These are phyloP conservation scores for Eimeria necatrix DNA, from an alignment of 169 alveolate species.

Conservation along the genomic window DNA sequence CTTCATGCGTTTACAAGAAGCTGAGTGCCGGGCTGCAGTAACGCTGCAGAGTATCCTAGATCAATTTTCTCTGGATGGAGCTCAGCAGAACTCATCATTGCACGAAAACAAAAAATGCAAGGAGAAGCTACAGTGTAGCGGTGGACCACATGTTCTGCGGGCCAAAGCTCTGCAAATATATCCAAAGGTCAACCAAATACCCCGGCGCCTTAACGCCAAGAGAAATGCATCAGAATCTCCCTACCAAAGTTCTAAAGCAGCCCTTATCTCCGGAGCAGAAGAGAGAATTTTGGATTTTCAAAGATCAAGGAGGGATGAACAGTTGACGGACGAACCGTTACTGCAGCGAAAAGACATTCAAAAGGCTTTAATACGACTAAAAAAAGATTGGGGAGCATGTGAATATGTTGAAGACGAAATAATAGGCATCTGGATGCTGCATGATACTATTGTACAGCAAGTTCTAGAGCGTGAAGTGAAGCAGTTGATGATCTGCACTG, in stretches of 20 bases:
- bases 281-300: constrained; percentile 24
- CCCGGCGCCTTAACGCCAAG: too few species aligned
- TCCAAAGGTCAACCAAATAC: too few species aligned
- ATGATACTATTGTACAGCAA: constrained; percentile 56
- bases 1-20: constrained; percentile 29
- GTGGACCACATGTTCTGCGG: too few species aligned
- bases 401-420: background rate
- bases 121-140: too few species aligned
- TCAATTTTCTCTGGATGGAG: background rate
- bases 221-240: too few species aligned
- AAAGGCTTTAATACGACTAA: constrained; percentile 3
- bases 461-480: constrained; percentile 30
- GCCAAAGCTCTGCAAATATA: too few species aligned
- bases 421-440: constrained; percentile 56
- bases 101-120: too few species aligned
- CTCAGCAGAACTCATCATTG: background rate
- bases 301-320: background rate
- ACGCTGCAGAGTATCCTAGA: background rate
- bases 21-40: constrained; percentile 21
- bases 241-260: background rate
- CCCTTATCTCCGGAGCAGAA: background rate
- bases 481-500: background rate
- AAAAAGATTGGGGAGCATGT: background rate
- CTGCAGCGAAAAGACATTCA: constrained; percentile 49
- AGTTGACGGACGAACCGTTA: constrained; percentile 18